Evolutionary conservation across 768 basidiomycete genomes (phyloP), one percentile per base, ranked within the genome.

Genomic region (Leccinum imitatum): DNA sequence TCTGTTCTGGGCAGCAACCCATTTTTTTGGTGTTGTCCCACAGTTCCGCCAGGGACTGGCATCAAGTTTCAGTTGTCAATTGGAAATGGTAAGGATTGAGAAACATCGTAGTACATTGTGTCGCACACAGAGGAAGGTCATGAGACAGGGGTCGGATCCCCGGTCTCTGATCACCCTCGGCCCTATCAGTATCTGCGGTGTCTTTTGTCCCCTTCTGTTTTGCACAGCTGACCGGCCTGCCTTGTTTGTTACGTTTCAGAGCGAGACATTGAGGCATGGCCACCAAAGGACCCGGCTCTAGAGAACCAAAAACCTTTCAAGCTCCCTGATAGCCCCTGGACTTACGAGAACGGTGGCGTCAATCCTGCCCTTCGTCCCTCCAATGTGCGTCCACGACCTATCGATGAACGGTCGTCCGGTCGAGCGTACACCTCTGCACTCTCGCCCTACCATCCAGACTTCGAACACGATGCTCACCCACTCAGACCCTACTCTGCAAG

Each of bases 21-120:
- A 1, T 75, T 89, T 35, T 59, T 90, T 6, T 98, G 96, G 95
- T 91, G 91, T 65, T 93, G 87, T 75, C 96, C 96, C 4, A 83
- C 80, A 4, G 73, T 74, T 21, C 75, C 83, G 2, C 80, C 79
- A 3, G 94, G 92, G 1, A 84, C 82, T 46, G 96, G 96, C 1
- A 74, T 96, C 27, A 87, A 80, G 57, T 99, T 84, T 72, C 84
- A 89, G 57, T 77, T 97, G 37, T 83, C 86, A 6, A 77, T 82
- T 37, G 84, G 79, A 59, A 82, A 86, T 69, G 89, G 92, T 93
- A 80, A 91, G 91, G 90, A 80, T 82, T 72, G 80, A 55, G 77
- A 81, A 61, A 69, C 86, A 53, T 70, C 72, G 13, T 35, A 35
- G 33, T 17, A 59, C 63, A 39, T 58, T 58, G 53, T 62, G 59